A percentile compares a stretch with the other conserved stretches of the same genome.
These are phyloP conservation scores for Artemisia tridentata DNA, from an alignment of 129 eudicot genomes.

Conservation along the genomic window DNA sequence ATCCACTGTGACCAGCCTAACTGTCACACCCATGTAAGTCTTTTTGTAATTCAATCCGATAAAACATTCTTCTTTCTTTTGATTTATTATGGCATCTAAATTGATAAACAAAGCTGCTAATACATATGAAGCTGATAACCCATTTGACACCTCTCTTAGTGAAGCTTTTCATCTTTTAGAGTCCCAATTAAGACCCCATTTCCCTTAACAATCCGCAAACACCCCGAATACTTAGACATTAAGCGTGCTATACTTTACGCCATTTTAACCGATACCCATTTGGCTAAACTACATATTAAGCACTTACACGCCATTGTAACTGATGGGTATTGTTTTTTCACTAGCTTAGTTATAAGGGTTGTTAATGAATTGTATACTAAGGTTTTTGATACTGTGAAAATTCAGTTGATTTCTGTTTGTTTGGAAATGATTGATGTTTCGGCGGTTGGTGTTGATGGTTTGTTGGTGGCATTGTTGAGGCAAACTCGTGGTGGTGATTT, in stretches of 20 bases:
- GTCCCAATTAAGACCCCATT: constrained; percentile 66
- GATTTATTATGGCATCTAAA: background rate
- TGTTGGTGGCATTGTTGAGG: constrained; percentile 65
- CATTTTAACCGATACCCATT: constrained; percentile 35
- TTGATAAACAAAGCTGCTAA: constrained; percentile 27
- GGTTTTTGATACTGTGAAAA: constrained; percentile 40
- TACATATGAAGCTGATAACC: constrained; percentile 50
- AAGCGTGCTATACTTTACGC: constrained; percentile 58
- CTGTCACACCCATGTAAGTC: too few relatives aligned
- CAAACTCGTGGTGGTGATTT: constrained; percentile 61
- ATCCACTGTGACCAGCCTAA: too few relatives aligned
- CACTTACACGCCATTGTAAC: constrained; percentile 62
- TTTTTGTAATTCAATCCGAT: too few relatives aligned
- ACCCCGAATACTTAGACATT: constrained; percentile 45
- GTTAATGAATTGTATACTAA: constrained; percentile 57
- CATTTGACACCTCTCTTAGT: constrained; percentile 38
- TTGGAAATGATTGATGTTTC: constrained; percentile 49
- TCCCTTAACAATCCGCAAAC: constrained; percentile 39
- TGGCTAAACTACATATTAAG: constrained; percentile 54
- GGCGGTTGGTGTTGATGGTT: constrained; percentile 46
- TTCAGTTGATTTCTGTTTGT: constrained; percentile 51
- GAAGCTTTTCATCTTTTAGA: constrained; percentile 47
- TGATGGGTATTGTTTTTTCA: constrained; percentile 64
- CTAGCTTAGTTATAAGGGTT: constrained; percentile 34
- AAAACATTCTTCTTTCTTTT: too few relatives aligned